phyloP scores from a whole-genome alignment of 2,329 filamentous ascomycete species.

The Emericellopsis cladophorae region DNA sequence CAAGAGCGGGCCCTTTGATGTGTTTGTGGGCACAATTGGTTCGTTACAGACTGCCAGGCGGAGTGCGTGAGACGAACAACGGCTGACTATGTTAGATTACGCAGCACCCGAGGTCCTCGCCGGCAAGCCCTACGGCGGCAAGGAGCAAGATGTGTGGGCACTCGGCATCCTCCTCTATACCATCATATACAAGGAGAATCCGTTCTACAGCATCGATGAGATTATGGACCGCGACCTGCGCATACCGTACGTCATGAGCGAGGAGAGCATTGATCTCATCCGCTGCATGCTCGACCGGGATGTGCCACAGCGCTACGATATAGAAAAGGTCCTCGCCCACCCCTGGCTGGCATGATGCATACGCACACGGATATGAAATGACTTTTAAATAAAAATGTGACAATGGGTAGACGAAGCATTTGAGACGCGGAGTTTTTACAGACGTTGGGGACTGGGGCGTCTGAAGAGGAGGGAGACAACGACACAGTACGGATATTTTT shows the following conservation, averaged over 20 bases:
- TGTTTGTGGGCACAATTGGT: constrained; percentile 98
- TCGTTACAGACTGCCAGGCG: constrained; percentile 18
- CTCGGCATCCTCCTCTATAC: constrained; percentile 95
- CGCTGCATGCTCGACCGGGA: constrained; percentile 87
- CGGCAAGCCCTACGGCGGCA: constrained; percentile 82
- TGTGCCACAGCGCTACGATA: constrained; percentile 70
- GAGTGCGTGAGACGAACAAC: not conserved
- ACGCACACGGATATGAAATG: not conserved
- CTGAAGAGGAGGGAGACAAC: no score
- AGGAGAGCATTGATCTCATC: constrained; percentile 86
- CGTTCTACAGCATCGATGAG: constrained; percentile 97
- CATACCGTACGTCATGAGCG: constrained; percentile 78
- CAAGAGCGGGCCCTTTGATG: constrained; percentile 95
- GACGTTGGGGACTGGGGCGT: no score
- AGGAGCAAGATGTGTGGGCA: constrained; percentile 97
- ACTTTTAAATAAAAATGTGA: no score
- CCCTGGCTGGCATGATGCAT: constrained; percentile 51
- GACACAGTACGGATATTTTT: no score
- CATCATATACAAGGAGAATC: constrained; percentile 98
- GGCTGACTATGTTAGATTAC: constrained; percentile 55
- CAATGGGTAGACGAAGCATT: no score
- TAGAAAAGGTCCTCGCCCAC: constrained; percentile 77
- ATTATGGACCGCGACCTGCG: constrained; percentile 95
- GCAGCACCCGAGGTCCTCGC: constrained; percentile 95
- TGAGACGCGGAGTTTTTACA: no score